Percentiles rank a stretch among this genome's conserved stretches.
These are phyloP conservation scores for Prunus davidiana DNA, from an alignment of 306 rosid genomes.

Conservation along the genomic window DNA sequence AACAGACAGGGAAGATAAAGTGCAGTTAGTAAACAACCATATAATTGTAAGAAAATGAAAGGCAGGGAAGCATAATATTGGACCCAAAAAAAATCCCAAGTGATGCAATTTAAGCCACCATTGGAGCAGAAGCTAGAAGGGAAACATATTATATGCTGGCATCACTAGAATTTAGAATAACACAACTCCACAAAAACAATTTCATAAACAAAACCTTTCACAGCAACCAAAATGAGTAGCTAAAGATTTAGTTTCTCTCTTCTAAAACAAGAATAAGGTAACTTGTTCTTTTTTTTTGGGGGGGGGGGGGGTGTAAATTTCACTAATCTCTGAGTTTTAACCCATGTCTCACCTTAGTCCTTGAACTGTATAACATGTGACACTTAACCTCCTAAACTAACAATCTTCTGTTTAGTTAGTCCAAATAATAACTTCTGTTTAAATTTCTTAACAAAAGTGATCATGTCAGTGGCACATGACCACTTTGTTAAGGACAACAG, in stretches of 20 bases:
- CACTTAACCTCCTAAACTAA: background rate
- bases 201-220: background rate
- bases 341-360: background rate
- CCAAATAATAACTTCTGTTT: background rate
- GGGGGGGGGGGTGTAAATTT: background rate
- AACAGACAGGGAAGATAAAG: background rate
- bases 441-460: background rate
- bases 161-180: background rate
- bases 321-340: background rate
- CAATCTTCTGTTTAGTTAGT: background rate
- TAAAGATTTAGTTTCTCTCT: background rate
- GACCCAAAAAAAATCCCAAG: background rate
- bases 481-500: background rate
- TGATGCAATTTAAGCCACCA: background rate
- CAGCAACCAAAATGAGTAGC: background rate
- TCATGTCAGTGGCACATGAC: background rate
- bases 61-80: background rate
- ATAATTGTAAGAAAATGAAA: constrained; percentile 1
- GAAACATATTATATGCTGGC: background rate
- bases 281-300: background rate
- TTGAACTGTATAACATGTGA: background rate
- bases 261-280: too few species aligned
- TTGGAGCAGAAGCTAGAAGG: background rate
- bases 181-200: background rate
- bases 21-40: background rate